Conservation (phyloP, 257 asterid species). For the Euphrasia confusa region DNA sequence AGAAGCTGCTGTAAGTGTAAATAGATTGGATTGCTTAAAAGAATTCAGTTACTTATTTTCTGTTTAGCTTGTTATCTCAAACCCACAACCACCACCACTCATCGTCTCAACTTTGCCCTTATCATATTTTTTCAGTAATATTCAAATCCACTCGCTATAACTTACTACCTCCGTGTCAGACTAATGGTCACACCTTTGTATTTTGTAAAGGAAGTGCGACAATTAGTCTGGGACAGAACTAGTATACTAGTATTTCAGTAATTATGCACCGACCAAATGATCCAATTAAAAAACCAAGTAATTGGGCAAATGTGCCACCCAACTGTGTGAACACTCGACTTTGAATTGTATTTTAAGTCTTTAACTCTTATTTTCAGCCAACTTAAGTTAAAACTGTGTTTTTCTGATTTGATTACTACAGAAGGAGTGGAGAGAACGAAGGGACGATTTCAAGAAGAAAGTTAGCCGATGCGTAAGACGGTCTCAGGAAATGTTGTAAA, state of each 20-base stretch:
- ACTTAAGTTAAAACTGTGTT: not conserved
- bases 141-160: too few relatives aligned
- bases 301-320: not conserved
- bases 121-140: too few relatives aligned
- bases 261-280: not conserved
- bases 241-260: too few relatives aligned
- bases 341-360: not conserved
- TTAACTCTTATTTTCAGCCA: not conserved
- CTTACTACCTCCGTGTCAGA: too few relatives aligned
- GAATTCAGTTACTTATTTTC: not conserved
- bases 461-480: conserved; percentile 92
- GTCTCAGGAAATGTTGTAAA: conserved; percentile 78
- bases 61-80: not conserved
- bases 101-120: too few relatives aligned
- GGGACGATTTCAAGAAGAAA: conserved; percentile 87
- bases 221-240: too few relatives aligned
- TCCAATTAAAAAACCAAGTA: not conserved
- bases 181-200: too few relatives aligned
- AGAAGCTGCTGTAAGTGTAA: conserved; percentile 94
- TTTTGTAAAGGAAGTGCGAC: too few relatives aligned
- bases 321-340: not conserved
- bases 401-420: conserved; percentile 32
- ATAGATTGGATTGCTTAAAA: not conserved
- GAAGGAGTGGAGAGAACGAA: conserved; percentile 98
- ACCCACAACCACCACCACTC: not conserved